Base-by-base conservation (phyloP, 1,139 yeast species). In the Schwanniomyces etchellsii region DNA sequence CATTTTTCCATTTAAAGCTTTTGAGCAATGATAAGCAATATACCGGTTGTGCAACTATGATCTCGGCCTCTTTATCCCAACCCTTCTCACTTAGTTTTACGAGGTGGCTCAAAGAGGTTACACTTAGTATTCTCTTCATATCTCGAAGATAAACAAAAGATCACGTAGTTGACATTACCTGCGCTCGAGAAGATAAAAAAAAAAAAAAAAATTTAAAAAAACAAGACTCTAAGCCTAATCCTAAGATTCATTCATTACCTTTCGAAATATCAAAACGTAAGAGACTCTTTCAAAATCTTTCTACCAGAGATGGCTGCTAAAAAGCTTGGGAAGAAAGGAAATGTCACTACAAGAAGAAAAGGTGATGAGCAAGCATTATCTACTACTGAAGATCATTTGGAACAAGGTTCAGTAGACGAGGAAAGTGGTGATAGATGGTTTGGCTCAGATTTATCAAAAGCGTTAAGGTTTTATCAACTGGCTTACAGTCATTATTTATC, bases 401-500 rank as follows among this genome's bases (percentile, higher is more conserved):
- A 67, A 25, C 54, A 56, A 33, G 80, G 72, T 0, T 55, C 72
- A 2, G 49, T 50, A 7, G 71, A 68, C 30, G 81, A 74, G 43
- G 79, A 73, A 37, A 66, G 70, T 7, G 81, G 78, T 1, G 81
- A 74, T 40, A 50, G 80, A 33, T 74, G 80, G 80, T 48, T 69
- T 13, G 65, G 74, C 1, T 70, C 78, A 0, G 80, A 74, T 41
- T 45, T 74, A 20, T 51, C 76, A 4, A 74, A 74, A 40, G 66
- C 73, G 1, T 48, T 74, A 22, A 47, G 81, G 25, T 74, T 74
- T 43, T 74, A 71, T 46, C 74, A 73, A 40, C 57, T 60, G 32
- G 75, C 79, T 0, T 70, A 61, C 36, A 34, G 37, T 3, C 38
- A 47, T 25, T 74, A 74, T 37, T 34, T 43, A 10, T 38, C 40